These are phyloP conservation scores for Fusarium sp. DNA, from an alignment of 2,329 filamentous ascomycete species.

Conservation along the genomic window DNA sequence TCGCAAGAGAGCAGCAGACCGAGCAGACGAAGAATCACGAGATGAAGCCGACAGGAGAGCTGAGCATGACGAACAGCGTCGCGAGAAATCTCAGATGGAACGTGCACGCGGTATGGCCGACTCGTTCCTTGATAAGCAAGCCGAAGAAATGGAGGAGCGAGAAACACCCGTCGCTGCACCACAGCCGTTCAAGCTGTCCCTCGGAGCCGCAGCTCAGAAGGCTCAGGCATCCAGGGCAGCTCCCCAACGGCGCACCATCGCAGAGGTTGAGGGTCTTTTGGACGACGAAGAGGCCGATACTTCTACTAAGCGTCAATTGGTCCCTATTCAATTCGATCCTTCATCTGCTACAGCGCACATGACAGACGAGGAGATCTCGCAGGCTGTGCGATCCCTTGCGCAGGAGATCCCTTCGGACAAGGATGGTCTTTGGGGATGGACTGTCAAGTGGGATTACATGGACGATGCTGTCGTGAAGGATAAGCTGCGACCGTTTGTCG, in stretches of 20 bases:
- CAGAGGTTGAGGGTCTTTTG: constrained; percentile 92
- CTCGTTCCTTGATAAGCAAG: constrained; percentile 88
- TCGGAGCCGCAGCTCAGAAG: constrained; percentile 88
- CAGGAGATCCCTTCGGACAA: constrained; percentile 91
- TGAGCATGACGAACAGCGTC: constrained; percentile 80
- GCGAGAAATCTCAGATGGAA: constrained; percentile 78
- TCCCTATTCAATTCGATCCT: constrained; percentile 86
- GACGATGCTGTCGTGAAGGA: constrained; percentile 84
- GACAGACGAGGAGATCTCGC: constrained; percentile 87
- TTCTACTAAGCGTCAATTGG: constrained; percentile 78
- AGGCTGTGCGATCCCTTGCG: constrained; percentile 84
- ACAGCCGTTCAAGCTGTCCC: constrained; percentile 90
- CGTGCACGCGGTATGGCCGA: constrained; percentile 88
- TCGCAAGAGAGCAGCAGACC: constrained; percentile 80
- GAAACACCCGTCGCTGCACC: constrained; percentile 64
- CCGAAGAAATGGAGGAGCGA: constrained; percentile 76
- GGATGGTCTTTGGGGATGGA: constrained; percentile 90
- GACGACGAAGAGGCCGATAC: constrained; percentile 92
- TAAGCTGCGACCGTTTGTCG: constrained; percentile 92
- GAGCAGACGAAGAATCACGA: constrained; percentile 77
- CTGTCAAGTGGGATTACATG: constrained; percentile 91
- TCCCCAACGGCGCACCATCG: constrained; percentile 80
- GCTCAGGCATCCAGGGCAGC: constrained; percentile 68
- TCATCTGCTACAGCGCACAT: constrained; percentile 72
- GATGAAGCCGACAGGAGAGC: constrained; percentile 86